A percentile compares a stretch with the other conserved stretches of the same genome.
phyloP scores from a whole-genome alignment of 306 rosid species.

The Delonix regia region DNA sequence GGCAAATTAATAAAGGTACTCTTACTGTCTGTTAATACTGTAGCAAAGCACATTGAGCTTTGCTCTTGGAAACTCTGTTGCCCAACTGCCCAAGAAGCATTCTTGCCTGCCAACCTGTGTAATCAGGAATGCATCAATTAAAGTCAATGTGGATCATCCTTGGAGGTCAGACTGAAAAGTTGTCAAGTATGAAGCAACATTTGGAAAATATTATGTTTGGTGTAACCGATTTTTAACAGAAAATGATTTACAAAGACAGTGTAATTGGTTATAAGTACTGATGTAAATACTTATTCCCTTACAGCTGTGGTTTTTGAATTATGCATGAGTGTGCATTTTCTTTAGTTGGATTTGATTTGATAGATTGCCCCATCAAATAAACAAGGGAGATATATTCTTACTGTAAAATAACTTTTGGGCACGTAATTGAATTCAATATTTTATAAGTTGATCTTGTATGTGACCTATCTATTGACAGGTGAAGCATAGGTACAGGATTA shows the following conservation, averaged over 20 bases:
- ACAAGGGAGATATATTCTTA: constrained; percentile 3
- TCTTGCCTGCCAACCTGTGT: constrained; percentile 25
- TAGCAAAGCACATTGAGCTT: not conserved
- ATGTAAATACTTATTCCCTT: constrained; percentile 20
- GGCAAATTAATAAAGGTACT: constrained; percentile 89
- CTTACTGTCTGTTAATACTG: constrained; percentile 21
- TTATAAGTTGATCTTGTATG: constrained; percentile 23
- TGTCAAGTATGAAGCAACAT: constrained; percentile 10
- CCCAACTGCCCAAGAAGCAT: not conserved
- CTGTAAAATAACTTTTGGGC: constrained; percentile 16
- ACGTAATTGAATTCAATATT: constrained; percentile 23
- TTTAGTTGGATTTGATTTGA: constrained; percentile 21
- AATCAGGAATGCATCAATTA: not conserved
- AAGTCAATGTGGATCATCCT: constrained; percentile 6
- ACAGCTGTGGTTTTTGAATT: constrained; percentile 9
- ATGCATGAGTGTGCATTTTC: constrained; percentile 25
- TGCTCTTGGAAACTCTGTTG: constrained; percentile 1
- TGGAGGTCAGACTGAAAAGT: constrained; percentile 25
- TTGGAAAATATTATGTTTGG: not conserved
- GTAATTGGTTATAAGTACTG: constrained; percentile 16
- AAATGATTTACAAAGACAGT: constrained; percentile 6
- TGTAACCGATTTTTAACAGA: constrained; percentile 19
- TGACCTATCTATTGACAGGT: constrained; percentile 57
- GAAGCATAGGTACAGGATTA: constrained; percentile 74
- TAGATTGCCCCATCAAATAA: constrained; percentile 10